These are phyloP conservation scores for Colletotrichum lupini DNA, from an alignment of 2,329 filamentous ascomycete species.

Conservation along the genomic window DNA sequence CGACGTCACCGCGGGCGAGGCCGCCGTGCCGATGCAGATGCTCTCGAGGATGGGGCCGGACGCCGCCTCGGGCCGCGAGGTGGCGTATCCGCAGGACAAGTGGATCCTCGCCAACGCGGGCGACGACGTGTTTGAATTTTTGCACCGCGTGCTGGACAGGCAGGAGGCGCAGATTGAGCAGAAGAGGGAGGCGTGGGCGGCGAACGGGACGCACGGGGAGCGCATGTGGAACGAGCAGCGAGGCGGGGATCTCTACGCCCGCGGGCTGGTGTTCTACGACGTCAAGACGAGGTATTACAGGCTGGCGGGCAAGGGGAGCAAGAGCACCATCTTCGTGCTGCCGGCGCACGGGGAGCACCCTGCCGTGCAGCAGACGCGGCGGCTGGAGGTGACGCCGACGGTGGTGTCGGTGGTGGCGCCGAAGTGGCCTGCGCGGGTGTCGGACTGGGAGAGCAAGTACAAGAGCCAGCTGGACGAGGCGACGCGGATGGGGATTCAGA, in stretches of 20 bases:
- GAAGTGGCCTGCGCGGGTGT: constrained; percentile 45
- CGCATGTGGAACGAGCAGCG: constrained; percentile 44
- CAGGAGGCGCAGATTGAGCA: constrained; percentile 54
- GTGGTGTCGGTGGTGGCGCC: constrained; percentile 44
- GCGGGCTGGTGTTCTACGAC: constrained; percentile 61
- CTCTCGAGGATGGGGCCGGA: constrained; percentile 64
- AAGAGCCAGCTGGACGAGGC: constrained; percentile 39
- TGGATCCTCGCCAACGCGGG: constrained; percentile 67
- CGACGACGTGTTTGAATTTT: constrained; percentile 58
- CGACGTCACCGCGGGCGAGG: constrained; percentile 62
- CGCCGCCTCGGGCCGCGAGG: constrained; percentile 61
- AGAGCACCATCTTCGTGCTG: constrained; percentile 63
- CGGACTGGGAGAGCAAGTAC: constrained; percentile 43
- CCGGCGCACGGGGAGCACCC: constrained; percentile 62
- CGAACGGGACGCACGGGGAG: constrained; percentile 55
- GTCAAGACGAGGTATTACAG: constrained; percentile 64
- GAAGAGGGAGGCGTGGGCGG: constrained; percentile 46
- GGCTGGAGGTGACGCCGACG: constrained; percentile 56
- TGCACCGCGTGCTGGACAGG: constrained; percentile 60
- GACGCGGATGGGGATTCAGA: constrained; percentile 19
- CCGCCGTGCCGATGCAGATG: constrained; percentile 61
- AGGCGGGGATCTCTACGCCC: constrained; percentile 46
- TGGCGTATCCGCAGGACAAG: constrained; percentile 65
- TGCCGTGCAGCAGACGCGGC: constrained; percentile 53
- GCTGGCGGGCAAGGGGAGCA: constrained; percentile 52